phyloP scores from a whole-genome alignment of 2,329 filamentous ascomycete genomes.

The Fusarium irregulare region DNA sequence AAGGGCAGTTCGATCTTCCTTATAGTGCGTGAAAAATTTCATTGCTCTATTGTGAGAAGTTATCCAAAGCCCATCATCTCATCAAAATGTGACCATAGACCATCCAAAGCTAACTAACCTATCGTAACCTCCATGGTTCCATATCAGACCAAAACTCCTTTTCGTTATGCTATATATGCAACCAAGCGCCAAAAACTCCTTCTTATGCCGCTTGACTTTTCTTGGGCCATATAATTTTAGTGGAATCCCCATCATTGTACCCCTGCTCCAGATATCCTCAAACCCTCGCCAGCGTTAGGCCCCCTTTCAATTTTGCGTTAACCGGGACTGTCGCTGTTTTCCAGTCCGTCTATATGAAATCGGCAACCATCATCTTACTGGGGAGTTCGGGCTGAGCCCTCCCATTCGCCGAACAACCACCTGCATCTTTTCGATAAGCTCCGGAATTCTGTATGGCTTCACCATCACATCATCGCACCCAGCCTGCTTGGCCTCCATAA shows the following conservation, averaged over 20 bases:
- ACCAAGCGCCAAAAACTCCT: slow-evolving; percentile 29
- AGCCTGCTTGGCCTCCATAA: slow-evolving; percentile 61
- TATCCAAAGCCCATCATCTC: background rate
- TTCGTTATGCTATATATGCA: slow-evolving; percentile 3
- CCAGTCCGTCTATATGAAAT: slow-evolving; percentile 16
- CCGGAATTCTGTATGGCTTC: slow-evolving; percentile 76
- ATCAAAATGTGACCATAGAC: background rate
- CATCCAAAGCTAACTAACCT: slow-evolving; percentile 20
- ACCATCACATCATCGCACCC: slow-evolving; percentile 74
- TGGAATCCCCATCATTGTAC: background rate
- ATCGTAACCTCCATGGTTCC: slow-evolving; percentile 2
- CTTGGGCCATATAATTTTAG: background rate
- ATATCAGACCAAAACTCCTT: slow-evolving; percentile 12
- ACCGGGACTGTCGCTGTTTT: slow-evolving; percentile 31
- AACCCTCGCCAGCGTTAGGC: background rate
- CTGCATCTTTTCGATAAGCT: slow-evolving; percentile 70
- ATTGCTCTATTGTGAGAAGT: background rate
- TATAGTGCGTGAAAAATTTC: background rate
- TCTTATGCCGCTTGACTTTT: slow-evolving; percentile 16
- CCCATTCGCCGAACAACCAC: slow-evolving; percentile 55
- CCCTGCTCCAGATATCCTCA: background rate
- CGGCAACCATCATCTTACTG: slow-evolving; percentile 43
- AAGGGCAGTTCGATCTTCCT: background rate
- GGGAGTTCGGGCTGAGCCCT: slow-evolving; percentile 46
- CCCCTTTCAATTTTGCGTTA: background rate